A percentile compares a stretch with the other conserved stretches of the same genome.
phyloP scores from a whole-genome alignment of 2,329 filamentous ascomycete genomes.

The Magnaporthiopsis incrustans region DNA sequence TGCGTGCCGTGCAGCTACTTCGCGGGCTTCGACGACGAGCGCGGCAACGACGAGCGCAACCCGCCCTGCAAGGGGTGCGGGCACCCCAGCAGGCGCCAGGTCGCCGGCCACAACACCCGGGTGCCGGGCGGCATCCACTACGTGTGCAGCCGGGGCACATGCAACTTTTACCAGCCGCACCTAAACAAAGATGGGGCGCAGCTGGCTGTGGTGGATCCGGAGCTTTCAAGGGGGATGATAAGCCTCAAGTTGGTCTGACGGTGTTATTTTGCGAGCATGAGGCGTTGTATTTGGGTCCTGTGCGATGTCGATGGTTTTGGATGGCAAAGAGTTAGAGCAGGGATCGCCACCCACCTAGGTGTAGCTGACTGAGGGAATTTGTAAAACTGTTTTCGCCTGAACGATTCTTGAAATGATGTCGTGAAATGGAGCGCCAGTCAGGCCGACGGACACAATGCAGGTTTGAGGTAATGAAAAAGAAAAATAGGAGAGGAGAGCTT shows the following conservation, averaged over 20 bases:
- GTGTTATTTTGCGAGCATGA: not conserved
- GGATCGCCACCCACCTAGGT: too few relatives aligned
- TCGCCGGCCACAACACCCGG: not conserved
- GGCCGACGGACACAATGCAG: not conserved
- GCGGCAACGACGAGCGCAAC: not conserved
- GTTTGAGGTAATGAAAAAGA: not conserved
- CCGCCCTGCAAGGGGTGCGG: constrained; percentile 3
- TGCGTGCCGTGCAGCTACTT: constrained; percentile 2
- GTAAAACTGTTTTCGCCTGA: not conserved
- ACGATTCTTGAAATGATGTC: not conserved
- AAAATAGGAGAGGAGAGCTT: not conserved
- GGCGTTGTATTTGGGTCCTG: not conserved
- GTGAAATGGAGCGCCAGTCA: too few relatives aligned
- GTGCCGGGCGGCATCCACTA: not conserved
- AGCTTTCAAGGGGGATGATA: not conserved
- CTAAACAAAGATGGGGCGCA: not conserved
- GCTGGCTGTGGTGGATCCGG: not conserved
- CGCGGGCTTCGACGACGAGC: not conserved
- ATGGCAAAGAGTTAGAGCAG: not conserved
- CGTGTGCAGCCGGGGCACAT: not conserved
- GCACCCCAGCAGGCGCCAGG: not conserved
- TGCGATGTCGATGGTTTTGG: not conserved
- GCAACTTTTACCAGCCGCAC: not conserved
- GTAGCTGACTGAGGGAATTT: too few relatives aligned
- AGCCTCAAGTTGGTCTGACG: not conserved